Evolutionary conservation across 192 early-diverging fungal genomes (phyloP).

Genomic region (Phlyctochytrium planicorne): DNA sequence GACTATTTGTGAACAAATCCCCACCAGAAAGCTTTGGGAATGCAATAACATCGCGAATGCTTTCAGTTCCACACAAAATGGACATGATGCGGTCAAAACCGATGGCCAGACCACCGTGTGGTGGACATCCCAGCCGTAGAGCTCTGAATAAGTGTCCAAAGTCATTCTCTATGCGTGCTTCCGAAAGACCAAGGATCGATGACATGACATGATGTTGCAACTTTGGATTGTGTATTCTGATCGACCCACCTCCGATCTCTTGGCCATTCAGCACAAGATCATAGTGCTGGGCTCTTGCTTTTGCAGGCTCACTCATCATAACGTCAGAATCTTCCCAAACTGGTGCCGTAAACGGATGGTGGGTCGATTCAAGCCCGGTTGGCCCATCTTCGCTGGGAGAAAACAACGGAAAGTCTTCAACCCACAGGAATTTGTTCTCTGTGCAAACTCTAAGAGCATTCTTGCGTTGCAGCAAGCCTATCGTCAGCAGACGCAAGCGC

Average conservation of each 20-base stretch:
- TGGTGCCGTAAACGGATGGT: conserved; percentile 92
- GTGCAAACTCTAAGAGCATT: background rate
- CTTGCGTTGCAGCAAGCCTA: conserved; percentile 19
- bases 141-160: conserved; percentile 84
- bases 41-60: conserved; percentile 89
- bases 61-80: conserved; percentile 65
- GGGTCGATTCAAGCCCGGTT: conserved; percentile 57
- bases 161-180: conserved; percentile 15
- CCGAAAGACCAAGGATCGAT: conserved; percentile 57
- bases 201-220: conserved; percentile 77
- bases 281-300: conserved; percentile 77
- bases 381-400: conserved; percentile 60
- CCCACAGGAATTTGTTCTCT: conserved; percentile 72
- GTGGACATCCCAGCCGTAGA: conserved; percentile 80
- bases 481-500: conserved; percentile 39
- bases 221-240: conserved; percentile 77
- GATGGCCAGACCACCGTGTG: conserved; percentile 86
- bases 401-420: conserved; percentile 88
- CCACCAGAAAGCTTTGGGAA: conserved; percentile 86
- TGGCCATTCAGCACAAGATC: conserved; percentile 89
- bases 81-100: conserved; percentile 81
- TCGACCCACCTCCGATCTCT: conserved; percentile 89
- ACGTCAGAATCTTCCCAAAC: conserved; percentile 64
- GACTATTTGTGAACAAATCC: conserved; percentile 79
- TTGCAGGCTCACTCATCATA: conserved; percentile 54